Evolutionary conservation across 2,329 filamentous ascomycete species (phyloP).

Genomic region (Cercospora beticola): DNA sequence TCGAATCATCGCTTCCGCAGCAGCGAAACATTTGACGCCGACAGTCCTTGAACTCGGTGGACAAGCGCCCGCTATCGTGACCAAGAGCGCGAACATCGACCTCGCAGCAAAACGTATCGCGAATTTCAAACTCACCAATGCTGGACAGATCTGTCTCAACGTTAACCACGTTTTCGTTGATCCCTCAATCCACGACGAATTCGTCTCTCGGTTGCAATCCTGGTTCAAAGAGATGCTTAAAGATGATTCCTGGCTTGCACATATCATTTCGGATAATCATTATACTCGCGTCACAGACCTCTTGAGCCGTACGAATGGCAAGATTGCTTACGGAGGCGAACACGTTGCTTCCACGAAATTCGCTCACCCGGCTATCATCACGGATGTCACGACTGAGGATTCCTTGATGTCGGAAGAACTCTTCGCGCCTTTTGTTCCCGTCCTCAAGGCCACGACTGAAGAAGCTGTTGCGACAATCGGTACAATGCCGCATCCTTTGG

Average conservation of each 20-base stretch:
- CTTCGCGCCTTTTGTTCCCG: constrained; percentile 82
- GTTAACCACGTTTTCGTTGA: constrained; percentile 89
- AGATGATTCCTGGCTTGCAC: constrained; percentile 69
- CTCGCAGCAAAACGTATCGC: constrained; percentile 77
- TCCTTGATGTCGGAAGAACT: constrained; percentile 75
- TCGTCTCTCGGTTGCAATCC: constrained; percentile 70
- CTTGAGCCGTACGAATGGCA: constrained; percentile 75
- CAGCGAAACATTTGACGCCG: constrained; percentile 74
- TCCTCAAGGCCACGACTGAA: constrained; percentile 71
- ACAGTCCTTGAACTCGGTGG: constrained; percentile 78
- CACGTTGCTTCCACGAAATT: constrained; percentile 75
- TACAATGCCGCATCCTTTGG: constrained; percentile 76
- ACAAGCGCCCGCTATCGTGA: constrained; percentile 76
- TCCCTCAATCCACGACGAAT: constrained; percentile 64
- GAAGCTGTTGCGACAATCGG: constrained; percentile 76
- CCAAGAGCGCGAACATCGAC: constrained; percentile 71
- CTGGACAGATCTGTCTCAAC: constrained; percentile 83
- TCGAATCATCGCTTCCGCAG: constrained; percentile 65
- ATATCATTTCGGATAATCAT: constrained; percentile 73
- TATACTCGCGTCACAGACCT: constrained; percentile 82
- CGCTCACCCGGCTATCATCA: constrained; percentile 82
- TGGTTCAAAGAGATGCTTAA: constrained; percentile 73
- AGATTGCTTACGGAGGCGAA: constrained; percentile 79
- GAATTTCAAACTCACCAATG: constrained; percentile 81
- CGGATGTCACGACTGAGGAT: constrained; percentile 71